Evolutionary conservation across 306 rosid genomes (phyloP), one percentile per base, ranked within the genome.

Genomic region (Lathyrus sativus): DNA sequence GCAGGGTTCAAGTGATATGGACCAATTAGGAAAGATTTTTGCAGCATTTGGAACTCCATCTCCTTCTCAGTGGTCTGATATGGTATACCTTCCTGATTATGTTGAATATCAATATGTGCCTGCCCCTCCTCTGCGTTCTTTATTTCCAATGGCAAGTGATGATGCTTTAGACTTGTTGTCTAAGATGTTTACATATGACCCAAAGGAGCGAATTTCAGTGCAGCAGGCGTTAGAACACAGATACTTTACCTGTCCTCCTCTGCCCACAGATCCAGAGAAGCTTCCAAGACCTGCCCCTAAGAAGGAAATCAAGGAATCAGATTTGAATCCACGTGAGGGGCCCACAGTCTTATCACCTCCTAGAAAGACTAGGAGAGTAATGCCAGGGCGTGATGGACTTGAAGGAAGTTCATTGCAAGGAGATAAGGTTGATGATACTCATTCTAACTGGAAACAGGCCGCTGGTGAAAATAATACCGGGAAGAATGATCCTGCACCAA

Each of bases 271-370:
- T 62, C 97, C 99, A 8, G 84, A 74, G 17, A 93, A 90, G 81
- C 97, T 93, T 57, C 97, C 95, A n/a, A 87, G 97, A 85, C 99
- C 99, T 62, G 85, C 96, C 60, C 93, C 96, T 39, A 90, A 90
- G 88, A 78, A 45, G 56, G 99, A 93, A 74, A 70, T 80, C 38
- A 77, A 66, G 80, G 86, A 11, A 64, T 83, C 86, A 31, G 96
- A 92, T 79, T 78, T 72, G 39, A 75, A 78, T 74, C 53, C 53
- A 55, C 65, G 78, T 9, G 97, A 86, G 26, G 99, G 87, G 76
- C 99, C 99, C 4, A 90, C 83, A 58, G 97, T 90, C 35, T 78
- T 90, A 65, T 93, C 97, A 59, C 96, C 99, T 82, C 92, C 99
- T 18, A 85, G 99, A 65, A 93, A 93, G 84, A 86, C 90, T 19